Evolutionary conservation across 345 rosid species (phyloP).

Genomic region (Ceriops tagal): DNA sequence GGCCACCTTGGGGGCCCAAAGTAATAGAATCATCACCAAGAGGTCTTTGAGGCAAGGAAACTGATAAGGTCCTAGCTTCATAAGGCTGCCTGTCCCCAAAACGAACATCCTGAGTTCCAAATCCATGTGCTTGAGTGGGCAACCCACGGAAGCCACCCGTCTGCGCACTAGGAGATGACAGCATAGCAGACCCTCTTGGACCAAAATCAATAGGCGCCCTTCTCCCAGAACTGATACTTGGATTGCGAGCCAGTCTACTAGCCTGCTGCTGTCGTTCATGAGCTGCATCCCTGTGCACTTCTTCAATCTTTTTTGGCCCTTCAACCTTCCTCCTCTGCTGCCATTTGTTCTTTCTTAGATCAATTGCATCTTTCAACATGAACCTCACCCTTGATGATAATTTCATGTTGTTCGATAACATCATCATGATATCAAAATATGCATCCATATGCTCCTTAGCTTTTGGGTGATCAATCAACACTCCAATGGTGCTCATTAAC

Average conservation of each 20-base stretch:
- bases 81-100: slow-evolving; percentile 64
- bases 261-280: slow-evolving; percentile 86
- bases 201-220: slow-evolving; percentile 68
- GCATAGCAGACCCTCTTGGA: slow-evolving; percentile 63
- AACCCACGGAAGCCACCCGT: slow-evolving; percentile 67
- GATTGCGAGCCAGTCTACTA: slow-evolving; percentile 66
- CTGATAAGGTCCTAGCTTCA: slow-evolving; percentile 67
- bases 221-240: slow-evolving; percentile 56
- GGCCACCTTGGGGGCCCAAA: slow-evolving; percentile 97
- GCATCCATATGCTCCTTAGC: slow-evolving; percentile 69
- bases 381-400: slow-evolving; percentile 84
- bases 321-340: slow-evolving; percentile 99
- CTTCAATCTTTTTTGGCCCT: slow-evolving; percentile 97
- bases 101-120: slow-evolving; percentile 65
- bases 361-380: slow-evolving; percentile 86
- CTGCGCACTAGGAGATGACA: slow-evolving; percentile 62
- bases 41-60: slow-evolving; percentile 71
- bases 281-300: slow-evolving; percentile 97
- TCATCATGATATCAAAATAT: slow-evolving; percentile 70
- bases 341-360: slow-evolving; percentile 89
- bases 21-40: slow-evolving; percentile 71
- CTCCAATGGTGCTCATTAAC: slow-evolving; percentile 92
- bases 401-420: slow-evolving; percentile 66
- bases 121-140: slow-evolving; percentile 62
- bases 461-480: slow-evolving; percentile 66